phyloP scores from a whole-genome alignment of 106 monocot species.

The Acorus gramineus region DNA sequence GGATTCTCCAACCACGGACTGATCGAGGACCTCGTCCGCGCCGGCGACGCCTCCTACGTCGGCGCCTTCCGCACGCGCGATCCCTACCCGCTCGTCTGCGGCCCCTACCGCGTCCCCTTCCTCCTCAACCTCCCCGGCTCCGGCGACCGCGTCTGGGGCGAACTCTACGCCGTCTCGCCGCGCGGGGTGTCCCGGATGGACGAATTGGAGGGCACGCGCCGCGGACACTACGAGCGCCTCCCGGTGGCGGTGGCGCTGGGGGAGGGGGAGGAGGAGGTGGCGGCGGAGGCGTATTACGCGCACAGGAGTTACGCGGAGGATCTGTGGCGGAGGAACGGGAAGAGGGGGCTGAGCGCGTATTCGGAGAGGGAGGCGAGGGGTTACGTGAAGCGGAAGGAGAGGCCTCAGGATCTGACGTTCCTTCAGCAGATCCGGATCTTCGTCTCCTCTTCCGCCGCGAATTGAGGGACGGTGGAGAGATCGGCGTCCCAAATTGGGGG shows the following conservation, averaged over 20 bases:
- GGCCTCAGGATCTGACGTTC: slow-evolving; percentile 60
- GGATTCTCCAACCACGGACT: slow-evolving; percentile 79
- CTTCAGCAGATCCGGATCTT: slow-evolving; percentile 72
- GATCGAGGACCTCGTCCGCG: slow-evolving; percentile 41
- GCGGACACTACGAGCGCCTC: slow-evolving; percentile 71
- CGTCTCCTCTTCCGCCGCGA: slow-evolving; percentile 13
- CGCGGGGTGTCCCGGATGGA: slow-evolving; percentile 37
- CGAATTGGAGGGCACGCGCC: slow-evolving; percentile 57
- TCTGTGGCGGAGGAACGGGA: slow-evolving; percentile 48
- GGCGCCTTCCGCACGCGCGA: slow-evolving; percentile 29
- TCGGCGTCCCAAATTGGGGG: too few species aligned
- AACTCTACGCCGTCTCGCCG: slow-evolving; percentile 54
- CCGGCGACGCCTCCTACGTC: slow-evolving; percentile 53
- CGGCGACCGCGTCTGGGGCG: slow-evolving; percentile 44
- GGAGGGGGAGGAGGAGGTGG: background rate
- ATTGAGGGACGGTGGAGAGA: too few species aligned
- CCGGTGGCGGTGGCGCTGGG: slow-evolving; percentile 6
- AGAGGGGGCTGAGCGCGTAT: slow-evolving; percentile 44
- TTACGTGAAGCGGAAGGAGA: slow-evolving; percentile 64
- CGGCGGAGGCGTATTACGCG: slow-evolving; percentile 65
- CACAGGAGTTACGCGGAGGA: slow-evolving; percentile 53
- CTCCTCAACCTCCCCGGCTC: slow-evolving; percentile 68
- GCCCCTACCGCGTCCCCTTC: slow-evolving; percentile 85
- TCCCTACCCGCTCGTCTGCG: slow-evolving; percentile 65
- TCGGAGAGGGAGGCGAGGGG: slow-evolving; percentile 46